Evolutionary conservation across 2,329 filamentous ascomycete species (phyloP), one percentile per base, ranked within the genome.

Genomic region (Talaromyces sp.): DNA sequence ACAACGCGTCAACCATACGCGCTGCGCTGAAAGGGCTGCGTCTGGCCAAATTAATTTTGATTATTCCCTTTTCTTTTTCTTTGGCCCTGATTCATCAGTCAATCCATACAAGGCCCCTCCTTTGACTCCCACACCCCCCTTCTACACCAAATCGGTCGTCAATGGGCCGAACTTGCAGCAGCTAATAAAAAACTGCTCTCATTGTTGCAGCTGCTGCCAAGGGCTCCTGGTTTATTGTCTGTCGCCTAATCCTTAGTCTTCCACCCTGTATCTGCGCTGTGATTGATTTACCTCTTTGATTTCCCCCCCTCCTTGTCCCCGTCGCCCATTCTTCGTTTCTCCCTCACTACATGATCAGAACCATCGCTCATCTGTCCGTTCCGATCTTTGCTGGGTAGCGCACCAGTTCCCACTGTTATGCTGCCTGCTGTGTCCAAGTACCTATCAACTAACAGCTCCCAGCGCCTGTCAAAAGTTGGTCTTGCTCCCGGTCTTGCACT

Each of bases 1-100:
- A 59, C 56, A 59, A 66, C 64, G 64, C 59, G 64, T 66, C 60
- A 66, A 66, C 19, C 59, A 59, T 56, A 62, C 60, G 64, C 64
- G 64, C 64, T 62, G 64, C 43, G 50, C 50, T 39, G 35, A 27
- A 52, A 27, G 19, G 22, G 39, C 41, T 60, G 59, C 43, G 33
- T 65, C 41, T 52, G 64, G 59, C 58, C 62, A 62, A 37, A 39
- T 62, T 60, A 43, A 61, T 59, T n/a, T 65, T 59, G 47, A 43
- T 64, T 65, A 60, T 52, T 63, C 22, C 49, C 59, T 63, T 43
- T 61, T 31, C 39, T 33, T 58, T 41, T 45, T 22, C 56, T 16
- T 13, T 41, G 33, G 52, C n/a, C 37, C 37, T 31, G 39, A 45
- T 59, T 43, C 56, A 59, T 59, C 56, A 19, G 19, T 13, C 56